A percentile compares a stretch with the other conserved stretches of the same genome.
phyloP scores from a whole-genome alignment of 2,329 filamentous ascomycete genomes.

The Colletotrichum gigasporum region DNA sequence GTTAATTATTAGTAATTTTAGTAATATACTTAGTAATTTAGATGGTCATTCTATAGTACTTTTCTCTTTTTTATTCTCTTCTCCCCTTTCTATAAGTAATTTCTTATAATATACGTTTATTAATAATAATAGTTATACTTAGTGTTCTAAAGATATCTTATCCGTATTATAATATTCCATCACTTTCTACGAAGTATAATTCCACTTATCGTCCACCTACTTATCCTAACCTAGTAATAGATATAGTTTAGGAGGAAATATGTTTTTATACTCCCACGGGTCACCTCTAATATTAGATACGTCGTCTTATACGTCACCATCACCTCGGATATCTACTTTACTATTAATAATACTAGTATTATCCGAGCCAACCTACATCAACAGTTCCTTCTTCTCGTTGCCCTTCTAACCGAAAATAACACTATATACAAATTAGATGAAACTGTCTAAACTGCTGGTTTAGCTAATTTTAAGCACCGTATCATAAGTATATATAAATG shows the following conservation, averaged over 20 bases:
- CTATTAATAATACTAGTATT: not conserved
- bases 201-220: not conserved
- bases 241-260: not conserved
- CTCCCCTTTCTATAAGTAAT: not conserved
- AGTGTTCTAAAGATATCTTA: not conserved
- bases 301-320: not conserved
- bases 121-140: not conserved
- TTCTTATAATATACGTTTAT: not conserved
- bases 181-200: not conserved
- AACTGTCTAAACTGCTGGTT: constrained; percentile 25
- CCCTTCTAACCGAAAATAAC: not conserved
- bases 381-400: not conserved
- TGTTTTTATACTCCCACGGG: constrained; percentile 1
- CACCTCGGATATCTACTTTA: not conserved
- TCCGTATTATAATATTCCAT: not conserved
- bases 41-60: not conserved
- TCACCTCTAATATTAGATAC: not conserved
- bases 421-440: constrained; percentile 14
- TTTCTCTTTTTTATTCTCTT: not conserved
- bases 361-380: not conserved
- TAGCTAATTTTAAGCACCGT: constrained; percentile 9
- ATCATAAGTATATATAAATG: not conserved
- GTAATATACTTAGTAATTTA: not conserved
- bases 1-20: not conserved
- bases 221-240: not conserved